These are phyloP conservation scores for Fusarium lateritium DNA, from an alignment of 2,329 filamentous ascomycete genomes.

Conservation along the genomic window DNA sequence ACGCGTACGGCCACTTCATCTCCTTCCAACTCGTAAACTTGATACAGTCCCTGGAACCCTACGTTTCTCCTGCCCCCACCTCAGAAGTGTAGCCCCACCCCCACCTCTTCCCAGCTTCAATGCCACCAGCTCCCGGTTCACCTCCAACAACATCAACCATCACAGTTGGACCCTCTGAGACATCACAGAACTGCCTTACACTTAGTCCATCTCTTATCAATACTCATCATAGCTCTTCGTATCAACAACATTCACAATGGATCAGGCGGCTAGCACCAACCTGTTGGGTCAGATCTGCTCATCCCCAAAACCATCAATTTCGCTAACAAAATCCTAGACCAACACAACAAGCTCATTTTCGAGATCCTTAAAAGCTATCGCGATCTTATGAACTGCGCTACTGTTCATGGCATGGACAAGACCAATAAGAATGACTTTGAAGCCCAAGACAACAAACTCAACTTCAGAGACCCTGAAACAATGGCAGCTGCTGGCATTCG, in stretches of 20 bases:
- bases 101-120: slow-evolving; percentile 35
- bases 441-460: slow-evolving; percentile 55
- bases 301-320: neutral
- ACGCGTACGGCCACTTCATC: slow-evolving; percentile 12
- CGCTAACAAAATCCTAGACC: slow-evolving; percentile 52
- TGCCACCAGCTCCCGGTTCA: slow-evolving; percentile 26
- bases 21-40: slow-evolving; percentile 14
- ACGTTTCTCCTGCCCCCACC: slow-evolving; percentile 28
- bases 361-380: slow-evolving; percentile 62
- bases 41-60: neutral
- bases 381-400: slow-evolving; percentile 60
- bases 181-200: neutral
- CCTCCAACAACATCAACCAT: slow-evolving; percentile 20
- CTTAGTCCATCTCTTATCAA: neutral
- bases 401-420: slow-evolving; percentile 59
- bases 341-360: slow-evolving; percentile 61
- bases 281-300: slow-evolving; percentile 53
- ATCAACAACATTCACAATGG: slow-evolving; percentile 45
- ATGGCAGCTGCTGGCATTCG: slow-evolving; percentile 61
- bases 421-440: slow-evolving; percentile 57
- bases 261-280: slow-evolving; percentile 54
- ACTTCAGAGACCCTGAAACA: slow-evolving; percentile 58
- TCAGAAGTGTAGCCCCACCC: slow-evolving; percentile 42
- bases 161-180: neutral
- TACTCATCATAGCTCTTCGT: neutral